Percentiles rank a stretch among this genome's conserved stretches.
These are phyloP conservation scores for Globisporangium paroecandrum DNA, from an alignment of 352 stramenopile species.

Conservation along the genomic window DNA sequence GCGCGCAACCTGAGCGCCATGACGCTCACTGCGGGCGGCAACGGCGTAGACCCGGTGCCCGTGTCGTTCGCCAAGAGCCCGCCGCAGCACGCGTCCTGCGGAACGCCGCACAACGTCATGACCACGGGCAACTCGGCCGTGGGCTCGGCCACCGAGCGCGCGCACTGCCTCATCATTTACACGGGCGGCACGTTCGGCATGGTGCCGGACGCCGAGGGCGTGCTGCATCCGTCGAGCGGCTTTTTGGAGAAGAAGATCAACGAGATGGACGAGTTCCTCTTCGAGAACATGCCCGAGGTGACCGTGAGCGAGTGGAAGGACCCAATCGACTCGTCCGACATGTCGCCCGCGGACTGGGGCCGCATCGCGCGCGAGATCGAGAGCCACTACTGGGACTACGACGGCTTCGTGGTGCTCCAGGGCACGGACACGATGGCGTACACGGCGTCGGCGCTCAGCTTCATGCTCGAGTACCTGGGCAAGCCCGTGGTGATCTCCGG, in stretches of 20 bases:
- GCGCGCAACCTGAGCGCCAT: slow-evolving; percentile 16
- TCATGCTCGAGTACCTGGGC: slow-evolving; percentile 97
- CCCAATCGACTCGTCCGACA: slow-evolving; percentile 90
- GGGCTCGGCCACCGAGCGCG: slow-evolving; percentile 14
- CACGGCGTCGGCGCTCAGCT: slow-evolving; percentile 91
- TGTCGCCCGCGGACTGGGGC: slow-evolving; percentile 89
- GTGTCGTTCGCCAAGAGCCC: slow-evolving; percentile 32
- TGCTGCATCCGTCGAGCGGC: slow-evolving; percentile 80
- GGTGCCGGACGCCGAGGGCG: slow-evolving; percentile 66
- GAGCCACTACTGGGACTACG: slow-evolving; percentile 93
- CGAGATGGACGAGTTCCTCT: slow-evolving; percentile 86
- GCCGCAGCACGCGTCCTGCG: slow-evolving; percentile 13
- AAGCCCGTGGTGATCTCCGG: slow-evolving; percentile 96
- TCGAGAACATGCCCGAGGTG: slow-evolving; percentile 76
- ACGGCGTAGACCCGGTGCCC: slow-evolving; percentile 28
- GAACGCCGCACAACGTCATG: slow-evolving; percentile 18
- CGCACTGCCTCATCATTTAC: slow-evolving; percentile 86
- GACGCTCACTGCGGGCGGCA: slow-evolving; percentile 21
- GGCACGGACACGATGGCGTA: slow-evolving; percentile 99
- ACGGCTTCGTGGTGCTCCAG: slow-evolving; percentile 96
- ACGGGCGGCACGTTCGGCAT: slow-evolving; percentile 92
- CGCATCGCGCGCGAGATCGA: slow-evolving; percentile 93
- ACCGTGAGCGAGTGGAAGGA: slow-evolving; percentile 73
- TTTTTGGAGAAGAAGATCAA: slow-evolving; percentile 87
- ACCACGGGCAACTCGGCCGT: slow-evolving; percentile 1